A percentile compares a stretch with the other conserved stretches of the same genome.
phyloP scores from a whole-genome alignment of 495 filamentous ascomycete species.

The Cenococcum geophilum region DNA sequence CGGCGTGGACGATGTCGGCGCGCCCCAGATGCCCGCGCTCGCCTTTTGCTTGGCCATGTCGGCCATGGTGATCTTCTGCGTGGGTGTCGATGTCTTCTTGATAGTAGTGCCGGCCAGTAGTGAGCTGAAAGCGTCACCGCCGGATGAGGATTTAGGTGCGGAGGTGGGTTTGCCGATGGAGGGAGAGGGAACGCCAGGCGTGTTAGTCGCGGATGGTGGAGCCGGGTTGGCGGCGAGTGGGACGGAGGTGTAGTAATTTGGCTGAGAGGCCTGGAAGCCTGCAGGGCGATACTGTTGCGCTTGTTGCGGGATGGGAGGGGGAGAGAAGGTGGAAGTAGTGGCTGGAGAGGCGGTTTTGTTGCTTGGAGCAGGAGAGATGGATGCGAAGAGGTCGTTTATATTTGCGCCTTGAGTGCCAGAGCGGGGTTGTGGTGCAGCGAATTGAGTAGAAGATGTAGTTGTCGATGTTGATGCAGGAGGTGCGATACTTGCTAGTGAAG shows the following conservation, averaged over 20 bases:
- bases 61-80: conserved; percentile 67
- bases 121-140: conserved; percentile 79
- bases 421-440: conserved; percentile 75
- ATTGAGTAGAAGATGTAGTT: conserved; percentile 60
- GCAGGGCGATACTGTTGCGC: conserved; percentile 54
- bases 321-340: conserved; percentile 46
- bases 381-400: conserved; percentile 73
- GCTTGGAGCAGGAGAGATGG: conserved; percentile 63
- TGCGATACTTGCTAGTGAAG: conserved; percentile 43
- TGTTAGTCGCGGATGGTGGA: conserved; percentile 36
- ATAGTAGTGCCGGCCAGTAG: conserved; percentile 76
- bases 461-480: conserved; percentile 58
- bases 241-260: conserved; percentile 94
- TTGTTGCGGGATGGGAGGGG: conserved; percentile 43
- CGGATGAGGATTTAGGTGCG: conserved; percentile 51
- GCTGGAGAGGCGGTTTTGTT: conserved; percentile 31
- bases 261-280: conserved; percentile 67
- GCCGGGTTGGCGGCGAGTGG: conserved; percentile 39
- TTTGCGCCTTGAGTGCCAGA: conserved; percentile 73
- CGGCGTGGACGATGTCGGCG: conserved; percentile 42
- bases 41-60: conserved; percentile 95
- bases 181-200: conserved; percentile 30
- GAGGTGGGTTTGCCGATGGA: conserved; percentile 38
- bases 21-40: conserved; percentile 87
- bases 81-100: conserved; percentile 62